A percentile compares a stretch with the other conserved stretches of the same genome.
phyloP scores from a whole-genome alignment of 805 yeast genomes.

The Ogataea ramenticola region DNA sequence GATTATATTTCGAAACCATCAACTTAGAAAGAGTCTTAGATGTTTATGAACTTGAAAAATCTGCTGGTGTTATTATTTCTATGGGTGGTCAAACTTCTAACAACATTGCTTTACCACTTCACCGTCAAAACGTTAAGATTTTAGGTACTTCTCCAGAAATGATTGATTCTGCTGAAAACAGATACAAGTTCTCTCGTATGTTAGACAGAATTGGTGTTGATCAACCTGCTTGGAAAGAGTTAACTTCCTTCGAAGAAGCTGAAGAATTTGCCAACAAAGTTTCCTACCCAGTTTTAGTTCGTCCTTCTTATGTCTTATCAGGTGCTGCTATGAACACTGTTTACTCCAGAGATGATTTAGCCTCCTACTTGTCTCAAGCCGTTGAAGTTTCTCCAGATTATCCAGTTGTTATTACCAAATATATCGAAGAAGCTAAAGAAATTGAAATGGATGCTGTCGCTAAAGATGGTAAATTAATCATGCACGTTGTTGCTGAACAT shows the following conservation, averaged over 20 bases:
- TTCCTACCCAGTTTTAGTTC: slow-evolving; percentile 88
- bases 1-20: slow-evolving; percentile 92
- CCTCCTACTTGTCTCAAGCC: slow-evolving; percentile 83
- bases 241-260: slow-evolving; percentile 89
- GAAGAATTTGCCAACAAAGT: slow-evolving; percentile 87
- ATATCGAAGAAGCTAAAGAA: slow-evolving; percentile 94
- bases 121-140: slow-evolving; percentile 91
- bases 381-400: slow-evolving; percentile 96
- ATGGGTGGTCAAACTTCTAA: slow-evolving; percentile 99
- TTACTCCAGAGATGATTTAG: slow-evolving; percentile 82
- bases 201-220: slow-evolving; percentile 94
- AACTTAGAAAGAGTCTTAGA: slow-evolving; percentile 91
- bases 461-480: slow-evolving; percentile 82
- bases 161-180: slow-evolving; percentile 97
- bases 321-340: slow-evolving; percentile 99
- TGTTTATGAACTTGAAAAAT: slow-evolving; percentile 85
- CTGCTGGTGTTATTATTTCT: slow-evolving; percentile 87
- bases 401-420: slow-evolving; percentile 96
- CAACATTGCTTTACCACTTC: slow-evolving; percentile 87
- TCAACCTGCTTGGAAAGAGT: slow-evolving; percentile 99
- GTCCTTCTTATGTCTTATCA: slow-evolving; percentile 94
- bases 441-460: slow-evolving; percentile 99
- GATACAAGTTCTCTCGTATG: slow-evolving; percentile 97
- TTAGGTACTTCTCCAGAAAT: slow-evolving; percentile 96
- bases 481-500: slow-evolving; percentile 98